Conservation (phyloP, 2,329 filamentous ascomycete genomes). For the Ascochyta viciae-villosae region DNA sequence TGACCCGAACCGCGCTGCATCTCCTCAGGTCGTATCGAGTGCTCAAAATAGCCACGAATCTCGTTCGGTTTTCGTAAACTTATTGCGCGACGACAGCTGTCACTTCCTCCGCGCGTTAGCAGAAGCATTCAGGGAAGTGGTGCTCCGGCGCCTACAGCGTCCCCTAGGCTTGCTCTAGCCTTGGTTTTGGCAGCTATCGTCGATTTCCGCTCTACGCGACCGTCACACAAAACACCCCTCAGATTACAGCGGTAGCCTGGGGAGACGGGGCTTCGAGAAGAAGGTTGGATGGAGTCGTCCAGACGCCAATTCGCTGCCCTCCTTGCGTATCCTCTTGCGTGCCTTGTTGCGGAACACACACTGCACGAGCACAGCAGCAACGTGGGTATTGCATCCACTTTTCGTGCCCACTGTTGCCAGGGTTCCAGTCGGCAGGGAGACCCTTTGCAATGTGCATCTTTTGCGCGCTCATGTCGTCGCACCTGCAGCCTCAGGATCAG, state of each 20-base stretch:
- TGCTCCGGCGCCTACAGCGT: neutral
- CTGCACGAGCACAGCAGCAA: slow-evolving; percentile 19
- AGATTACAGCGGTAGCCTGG: slow-evolving; percentile 29
- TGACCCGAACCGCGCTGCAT: slow-evolving; percentile 10
- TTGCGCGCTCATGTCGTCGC: slow-evolving; percentile 11
- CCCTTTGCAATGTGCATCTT: slow-evolving; percentile 9
- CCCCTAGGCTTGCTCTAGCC: slow-evolving; percentile 9
- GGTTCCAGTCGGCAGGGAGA: slow-evolving; percentile 5
- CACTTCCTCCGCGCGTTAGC: neutral
- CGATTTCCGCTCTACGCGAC: slow-evolving; percentile 26
- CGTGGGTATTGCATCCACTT: slow-evolving; percentile 16
- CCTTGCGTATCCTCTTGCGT: slow-evolving; percentile 14
- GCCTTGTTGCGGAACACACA: slow-evolving; percentile 8
- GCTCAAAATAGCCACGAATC: slow-evolving; percentile 9
- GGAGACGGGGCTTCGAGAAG: slow-evolving; percentile 31
- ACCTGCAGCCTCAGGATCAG: slow-evolving; percentile 15
- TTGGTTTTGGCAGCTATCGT: slow-evolving; percentile 12
- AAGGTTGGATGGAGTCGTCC: slow-evolving; percentile 26
- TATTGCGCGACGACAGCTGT: slow-evolving; percentile 10
- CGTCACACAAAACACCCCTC: slow-evolving; percentile 13
- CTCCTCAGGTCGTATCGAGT: slow-evolving; percentile 5
- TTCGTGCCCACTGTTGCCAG: slow-evolving; percentile 6
- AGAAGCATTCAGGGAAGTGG: neutral
- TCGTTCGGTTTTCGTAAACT: slow-evolving; percentile 6
- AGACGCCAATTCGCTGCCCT: slow-evolving; percentile 16